Percentiles rank a stretch among this genome's conserved stretches.
Conservation (phyloP, 2,329 filamentous ascomycete species). For the Rachicladosporium sp. region DNA sequence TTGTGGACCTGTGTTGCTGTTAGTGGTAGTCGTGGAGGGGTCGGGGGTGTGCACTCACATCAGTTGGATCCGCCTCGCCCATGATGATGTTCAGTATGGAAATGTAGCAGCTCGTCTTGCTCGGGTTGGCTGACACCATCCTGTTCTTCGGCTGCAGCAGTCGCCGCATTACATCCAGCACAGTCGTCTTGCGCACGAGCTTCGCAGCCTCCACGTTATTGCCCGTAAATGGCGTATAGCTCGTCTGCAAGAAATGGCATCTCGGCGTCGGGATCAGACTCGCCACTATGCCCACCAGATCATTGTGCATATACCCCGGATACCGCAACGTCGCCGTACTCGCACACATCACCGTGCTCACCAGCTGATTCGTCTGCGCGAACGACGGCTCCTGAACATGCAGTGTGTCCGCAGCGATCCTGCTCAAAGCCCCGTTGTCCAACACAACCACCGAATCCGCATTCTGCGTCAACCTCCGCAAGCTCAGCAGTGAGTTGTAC, state of each 20-base stretch:
- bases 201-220: slow-evolving; percentile 95
- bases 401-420: slow-evolving; percentile 86
- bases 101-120: slow-evolving; percentile 97
- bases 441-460: slow-evolving; percentile 95
- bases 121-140: slow-evolving; percentile 93
- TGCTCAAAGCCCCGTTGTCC: slow-evolving; percentile 85
- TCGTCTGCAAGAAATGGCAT: slow-evolving; percentile 96
- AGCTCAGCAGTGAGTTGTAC: slow-evolving; percentile 90
- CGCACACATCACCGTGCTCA: slow-evolving; percentile 94
- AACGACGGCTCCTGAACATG: slow-evolving; percentile 94
- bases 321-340: slow-evolving; percentile 94
- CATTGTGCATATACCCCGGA: slow-evolving; percentile 99
- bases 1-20: slow-evolving; percentile 59
- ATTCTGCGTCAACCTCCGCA: slow-evolving; percentile 85
- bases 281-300: slow-evolving; percentile 91
- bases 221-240: slow-evolving; percentile 94
- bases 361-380: slow-evolving; percentile 93
- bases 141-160: slow-evolving; percentile 95
- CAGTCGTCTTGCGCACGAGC: slow-evolving; percentile 94
- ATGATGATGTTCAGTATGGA: slow-evolving; percentile 98
- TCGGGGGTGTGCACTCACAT: slow-evolving; percentile 38
- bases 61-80: slow-evolving; percentile 93
- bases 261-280: slow-evolving; percentile 91
- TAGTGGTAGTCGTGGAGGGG: neutral
- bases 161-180: slow-evolving; percentile 92